Evolutionary conservation across 2,329 filamentous ascomycete genomes (phyloP).

Genomic region (Cercospora sesami): DNA sequence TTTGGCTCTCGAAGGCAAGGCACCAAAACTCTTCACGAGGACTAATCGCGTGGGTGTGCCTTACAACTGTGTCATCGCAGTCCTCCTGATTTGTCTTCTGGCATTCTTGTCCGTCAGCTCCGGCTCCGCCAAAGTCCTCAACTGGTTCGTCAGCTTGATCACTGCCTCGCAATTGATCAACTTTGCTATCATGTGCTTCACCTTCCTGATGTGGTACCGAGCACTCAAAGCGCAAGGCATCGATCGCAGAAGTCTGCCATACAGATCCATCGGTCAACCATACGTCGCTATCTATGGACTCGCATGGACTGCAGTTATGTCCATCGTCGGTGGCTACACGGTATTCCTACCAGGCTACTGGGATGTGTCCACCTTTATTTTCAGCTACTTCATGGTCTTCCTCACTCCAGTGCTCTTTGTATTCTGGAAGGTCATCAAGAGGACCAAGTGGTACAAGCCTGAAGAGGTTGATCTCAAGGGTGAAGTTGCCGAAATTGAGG

Average conservation of each 20-base stretch:
- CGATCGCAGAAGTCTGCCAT: slow-evolving; percentile 64
- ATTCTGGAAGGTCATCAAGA: slow-evolving; percentile 69
- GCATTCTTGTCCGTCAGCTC: slow-evolving; percentile 72
- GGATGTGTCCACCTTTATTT: slow-evolving; percentile 69
- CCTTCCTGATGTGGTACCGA: slow-evolving; percentile 69
- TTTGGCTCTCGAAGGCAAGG: slow-evolving; percentile 61
- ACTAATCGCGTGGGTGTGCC: slow-evolving; percentile 70
- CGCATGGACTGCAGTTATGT: slow-evolving; percentile 65
- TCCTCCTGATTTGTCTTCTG: slow-evolving; percentile 66
- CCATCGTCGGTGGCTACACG: slow-evolving; percentile 72
- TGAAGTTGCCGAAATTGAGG: slow-evolving; percentile 63
- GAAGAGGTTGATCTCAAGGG: slow-evolving; percentile 63
- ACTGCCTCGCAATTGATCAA: slow-evolving; percentile 75
- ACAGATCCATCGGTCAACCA: slow-evolving; percentile 67
- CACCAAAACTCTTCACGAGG: slow-evolving; percentile 55
- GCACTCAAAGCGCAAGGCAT: slow-evolving; percentile 69
- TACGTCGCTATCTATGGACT: slow-evolving; percentile 69
- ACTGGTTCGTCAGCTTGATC: slow-evolving; percentile 69
- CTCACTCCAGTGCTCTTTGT: slow-evolving; percentile 68
- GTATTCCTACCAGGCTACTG: slow-evolving; percentile 68
- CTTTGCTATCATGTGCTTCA: slow-evolving; percentile 66
- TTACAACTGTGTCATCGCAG: slow-evolving; percentile 67
- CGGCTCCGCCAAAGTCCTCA: slow-evolving; percentile 64
- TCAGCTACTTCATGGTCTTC: slow-evolving; percentile 70
- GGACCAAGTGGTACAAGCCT: slow-evolving; percentile 57